Percentiles rank a stretch among this genome's conserved stretches.
These are phyloP conservation scores for Microascus cirrosus DNA, from an alignment of 2,329 filamentous ascomycete species.

Conservation along the genomic window DNA sequence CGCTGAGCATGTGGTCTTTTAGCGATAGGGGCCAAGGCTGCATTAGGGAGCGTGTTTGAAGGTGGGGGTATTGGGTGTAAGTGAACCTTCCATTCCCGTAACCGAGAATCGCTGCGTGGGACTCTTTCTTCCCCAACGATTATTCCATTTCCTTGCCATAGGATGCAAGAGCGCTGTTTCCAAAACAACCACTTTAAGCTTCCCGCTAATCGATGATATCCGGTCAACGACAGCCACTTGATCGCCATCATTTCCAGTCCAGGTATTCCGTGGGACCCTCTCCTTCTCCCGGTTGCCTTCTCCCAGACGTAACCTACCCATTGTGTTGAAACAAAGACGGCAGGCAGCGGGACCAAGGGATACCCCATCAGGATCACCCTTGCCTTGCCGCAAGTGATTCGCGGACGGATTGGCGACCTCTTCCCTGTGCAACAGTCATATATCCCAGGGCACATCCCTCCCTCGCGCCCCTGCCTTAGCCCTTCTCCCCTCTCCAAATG, in stretches of 20 bases:
- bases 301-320: background rate
- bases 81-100: background rate
- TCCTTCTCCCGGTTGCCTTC: background rate
- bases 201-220: background rate
- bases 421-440: background rate
- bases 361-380: background rate
- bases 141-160: background rate
- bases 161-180: background rate
- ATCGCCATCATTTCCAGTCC: constrained; percentile 1
- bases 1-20: background rate
- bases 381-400: background rate
- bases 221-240: background rate
- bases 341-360: background rate
- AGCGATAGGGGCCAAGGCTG: background rate
- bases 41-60: background rate
- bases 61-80: background rate
- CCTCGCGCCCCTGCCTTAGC: background rate
- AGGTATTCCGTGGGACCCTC: background rate
- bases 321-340: background rate
- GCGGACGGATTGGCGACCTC: background rate
- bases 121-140: background rate
- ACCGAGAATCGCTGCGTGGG: background rate
- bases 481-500: background rate
- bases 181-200: background rate
- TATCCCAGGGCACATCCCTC: background rate